Conservation (phyloP, 2,329 filamentous ascomycete species). For the Sclerotinia sclerotiorum region DNA sequence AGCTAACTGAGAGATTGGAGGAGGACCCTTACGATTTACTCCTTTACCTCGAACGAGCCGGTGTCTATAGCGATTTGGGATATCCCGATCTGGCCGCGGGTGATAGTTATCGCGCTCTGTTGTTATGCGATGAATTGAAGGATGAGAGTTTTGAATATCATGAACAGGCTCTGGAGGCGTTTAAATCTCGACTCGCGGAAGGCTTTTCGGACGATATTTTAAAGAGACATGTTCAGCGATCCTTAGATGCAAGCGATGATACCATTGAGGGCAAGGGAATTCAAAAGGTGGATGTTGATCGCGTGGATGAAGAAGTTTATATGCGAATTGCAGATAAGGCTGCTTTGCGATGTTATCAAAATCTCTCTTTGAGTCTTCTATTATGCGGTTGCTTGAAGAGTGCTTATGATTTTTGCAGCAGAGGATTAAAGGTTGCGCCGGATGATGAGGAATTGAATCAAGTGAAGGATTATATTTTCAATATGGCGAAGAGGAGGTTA, state of each 20-base stretch:
- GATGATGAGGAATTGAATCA: constrained; percentile 56
- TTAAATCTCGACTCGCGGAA: constrained; percentile 29
- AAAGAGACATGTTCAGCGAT: constrained; percentile 25
- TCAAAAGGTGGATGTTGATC: constrained; percentile 37
- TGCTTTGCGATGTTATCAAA: constrained; percentile 59
- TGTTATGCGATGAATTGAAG: constrained; percentile 76
- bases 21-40: constrained; percentile 60
- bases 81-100: constrained; percentile 89
- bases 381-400: constrained; percentile 69
- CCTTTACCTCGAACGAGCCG: constrained; percentile 67
- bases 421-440: constrained; percentile 57
- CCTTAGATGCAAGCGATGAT: constrained; percentile 28
- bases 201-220: constrained; percentile 47
- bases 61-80: constrained; percentile 68
- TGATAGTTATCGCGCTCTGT: constrained; percentile 87
- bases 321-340: constrained; percentile 49
- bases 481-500: constrained; percentile 51
- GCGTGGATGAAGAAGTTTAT: constrained; percentile 42
- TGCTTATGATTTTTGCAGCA: constrained; percentile 63
- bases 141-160: constrained; percentile 84
- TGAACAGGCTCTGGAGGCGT: constrained; percentile 56
- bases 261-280: constrained; percentile 18
- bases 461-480: constrained; percentile 54
- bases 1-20: constrained; percentile 56
- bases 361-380: constrained; percentile 57